Base-by-base conservation (phyloP, 768 basidiomycete genomes). In the Pleurotus citrinopileatus region DNA sequence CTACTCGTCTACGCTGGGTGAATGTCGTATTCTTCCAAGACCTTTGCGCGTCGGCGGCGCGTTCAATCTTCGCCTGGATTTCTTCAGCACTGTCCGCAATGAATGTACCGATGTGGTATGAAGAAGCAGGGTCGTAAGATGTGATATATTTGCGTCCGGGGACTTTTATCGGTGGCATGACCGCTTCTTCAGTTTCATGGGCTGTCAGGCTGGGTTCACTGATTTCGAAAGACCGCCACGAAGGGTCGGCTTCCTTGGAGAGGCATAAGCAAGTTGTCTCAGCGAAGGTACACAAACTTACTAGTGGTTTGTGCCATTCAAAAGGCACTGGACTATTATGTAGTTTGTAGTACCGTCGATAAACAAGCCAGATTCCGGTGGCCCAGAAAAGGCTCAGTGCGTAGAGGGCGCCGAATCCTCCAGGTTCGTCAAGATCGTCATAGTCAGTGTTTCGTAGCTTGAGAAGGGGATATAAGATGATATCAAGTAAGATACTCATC, bases 61-160 rank as follows among this genome's bases (percentile, higher is more conserved):
- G 70, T 6, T 61, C 55, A 58, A 99, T 90, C 68, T 92, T 94
- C n/a, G 63, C 60, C 17, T 73, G 70, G 34, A 98, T 96, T 58
- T 91, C 87, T 10, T 70, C 74, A 36, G 76, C 77, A 56, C 83
- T 80, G 63, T 94, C 91, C 1, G 94, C 88, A 4, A 91, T 72
- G 52, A 84, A 68, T 0, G 94, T 95, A 36, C 73, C 81, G 46
- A 97, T 76, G 61, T 95, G 93, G 36, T 89, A 76, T 19, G 85
- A 86, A 12, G 91, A 95, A 3, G 94, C 85, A 12, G 96, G 96
- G 68, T 98, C 96, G 61, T 83, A 98, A 65, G 87, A 86, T 2
- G 96, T 98, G 56, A 98, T 88, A 64, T 89, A 93, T 37, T 83
- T 76, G 42, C 81, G 73, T 36, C 75, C 76, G 1, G 72, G 65